phyloP scores from a whole-genome alignment of 106 monocot genomes.

The Gastrodia elata region DNA sequence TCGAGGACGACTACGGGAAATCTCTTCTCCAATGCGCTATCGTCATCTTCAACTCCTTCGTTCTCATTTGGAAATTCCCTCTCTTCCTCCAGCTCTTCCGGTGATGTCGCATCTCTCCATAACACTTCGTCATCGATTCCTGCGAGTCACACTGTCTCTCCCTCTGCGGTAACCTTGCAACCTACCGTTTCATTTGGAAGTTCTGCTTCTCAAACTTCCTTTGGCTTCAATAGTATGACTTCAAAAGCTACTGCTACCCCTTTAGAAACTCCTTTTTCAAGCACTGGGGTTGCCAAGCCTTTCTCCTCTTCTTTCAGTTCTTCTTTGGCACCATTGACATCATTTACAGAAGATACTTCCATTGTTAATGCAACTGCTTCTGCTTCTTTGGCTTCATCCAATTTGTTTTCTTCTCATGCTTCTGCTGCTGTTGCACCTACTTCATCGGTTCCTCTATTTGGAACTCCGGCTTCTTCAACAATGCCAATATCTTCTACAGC shows the following conservation, averaged over 20 bases:
- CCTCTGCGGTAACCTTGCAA: not conserved
- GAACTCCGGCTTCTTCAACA: not conserved
- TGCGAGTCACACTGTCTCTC: not conserved
- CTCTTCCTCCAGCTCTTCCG: not conserved
- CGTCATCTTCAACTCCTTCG: not conserved
- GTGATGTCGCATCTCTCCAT: not conserved
- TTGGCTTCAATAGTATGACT: not conserved
- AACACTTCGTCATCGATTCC: not conserved
- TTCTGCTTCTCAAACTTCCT: not conserved
- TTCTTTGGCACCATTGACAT: not conserved
- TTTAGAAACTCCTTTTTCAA: not conserved
- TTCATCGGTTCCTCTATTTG: not conserved
- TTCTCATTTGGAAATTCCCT: not conserved
- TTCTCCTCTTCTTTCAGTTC: constrained; percentile 1
- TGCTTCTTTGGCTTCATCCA: not conserved
- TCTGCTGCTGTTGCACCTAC: not conserved
- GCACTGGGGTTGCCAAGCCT: not conserved
- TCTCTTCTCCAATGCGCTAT: not conserved
- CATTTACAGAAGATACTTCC: not conserved
- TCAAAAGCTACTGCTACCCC: not conserved
- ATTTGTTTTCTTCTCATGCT: not conserved
- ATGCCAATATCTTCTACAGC: not conserved
- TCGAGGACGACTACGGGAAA: not conserved
- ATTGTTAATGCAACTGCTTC: constrained; percentile 2
- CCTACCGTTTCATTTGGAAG: not conserved